Evolutionary conservation across 164 flowering plant genomes (phyloP).

Genomic region (Magnolia kwangsiensis): DNA sequence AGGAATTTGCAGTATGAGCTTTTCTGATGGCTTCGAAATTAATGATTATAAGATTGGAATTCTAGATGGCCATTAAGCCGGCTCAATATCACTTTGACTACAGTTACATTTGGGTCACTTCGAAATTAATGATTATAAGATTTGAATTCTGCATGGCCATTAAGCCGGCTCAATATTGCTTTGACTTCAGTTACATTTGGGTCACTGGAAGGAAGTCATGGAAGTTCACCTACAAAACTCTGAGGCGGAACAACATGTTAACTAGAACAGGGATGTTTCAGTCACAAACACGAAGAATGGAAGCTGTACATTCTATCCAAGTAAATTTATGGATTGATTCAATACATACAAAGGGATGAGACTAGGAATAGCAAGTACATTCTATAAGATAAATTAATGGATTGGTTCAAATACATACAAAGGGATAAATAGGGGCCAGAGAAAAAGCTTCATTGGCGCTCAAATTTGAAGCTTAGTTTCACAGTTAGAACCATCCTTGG

Average conservation of each 20-base stretch:
- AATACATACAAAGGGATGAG: constrained; percentile 27
- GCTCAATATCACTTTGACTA: too few species aligned
- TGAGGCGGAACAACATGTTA: neutral
- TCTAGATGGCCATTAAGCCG: neutral
- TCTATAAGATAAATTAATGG: too few species aligned
- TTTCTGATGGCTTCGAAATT: too few species aligned
- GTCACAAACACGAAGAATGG: neutral
- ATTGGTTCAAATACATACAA: too few species aligned
- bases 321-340: constrained; percentile 7
- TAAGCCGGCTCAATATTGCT: neutral
- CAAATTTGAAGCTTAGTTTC: neutral
- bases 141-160: neutral
- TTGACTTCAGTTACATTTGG: neutral
- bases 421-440: constrained; percentile 2
- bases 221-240: neutral
- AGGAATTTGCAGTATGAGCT: too few species aligned
- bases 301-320: neutral
- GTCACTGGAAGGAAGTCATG: neutral
- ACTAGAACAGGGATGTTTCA: neutral
- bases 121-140: too few species aligned
- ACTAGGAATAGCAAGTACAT: too few species aligned
- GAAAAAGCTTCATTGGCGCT: neutral
- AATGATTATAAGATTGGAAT: too few species aligned
- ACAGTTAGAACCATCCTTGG: neutral
- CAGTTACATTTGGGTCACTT: neutral